Evolutionary conservation across 2,329 filamentous ascomycete genomes (phyloP).

Genomic region (Fusarium guadeloupense): DNA sequence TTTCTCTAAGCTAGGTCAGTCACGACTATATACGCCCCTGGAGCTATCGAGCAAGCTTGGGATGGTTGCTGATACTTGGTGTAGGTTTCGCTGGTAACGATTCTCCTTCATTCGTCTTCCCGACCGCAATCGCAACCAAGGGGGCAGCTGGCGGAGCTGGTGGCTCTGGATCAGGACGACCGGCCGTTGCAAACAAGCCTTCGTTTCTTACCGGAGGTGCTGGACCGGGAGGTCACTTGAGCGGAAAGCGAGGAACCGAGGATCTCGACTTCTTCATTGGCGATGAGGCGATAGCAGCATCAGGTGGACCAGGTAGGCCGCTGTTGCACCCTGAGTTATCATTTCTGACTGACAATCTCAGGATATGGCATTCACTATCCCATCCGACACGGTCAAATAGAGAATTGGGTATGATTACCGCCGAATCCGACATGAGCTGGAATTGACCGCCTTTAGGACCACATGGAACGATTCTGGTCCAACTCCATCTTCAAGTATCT

Average conservation of each 20-base stretch:
- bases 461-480: slow-evolving; percentile 99
- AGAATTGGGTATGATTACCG: slow-evolving; percentile 83
- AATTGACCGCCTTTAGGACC: slow-evolving; percentile 70
- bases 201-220: slow-evolving; percentile 93
- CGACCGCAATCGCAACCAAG: slow-evolving; percentile 97
- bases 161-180: slow-evolving; percentile 85
- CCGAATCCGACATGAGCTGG: neutral
- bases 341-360: slow-evolving; percentile 48
- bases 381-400: slow-evolving; percentile 96
- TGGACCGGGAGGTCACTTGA: slow-evolving; percentile 82
- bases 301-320: slow-evolving; percentile 77
- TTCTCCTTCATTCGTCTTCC: slow-evolving; percentile 98
- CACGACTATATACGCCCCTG: slow-evolving; percentile 13
- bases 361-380: slow-evolving; percentile 97
- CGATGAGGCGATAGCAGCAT: slow-evolving; percentile 89
- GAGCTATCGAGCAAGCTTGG: slow-evolving; percentile 5
- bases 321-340: slow-evolving; percentile 8
- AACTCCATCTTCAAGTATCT: slow-evolving; percentile 99
- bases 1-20: slow-evolving; percentile 96
- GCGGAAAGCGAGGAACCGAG: slow-evolving; percentile 93
- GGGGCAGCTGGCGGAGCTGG: slow-evolving; percentile 74
- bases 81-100: slow-evolving; percentile 98
- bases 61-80: slow-evolving; percentile 40
- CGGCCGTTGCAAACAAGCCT: slow-evolving; percentile 91
- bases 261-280: slow-evolving; percentile 99